Evolutionary conservation across 768 basidiomycete genomes (phyloP).

Genomic region (Hydnomerulius pinastri): DNA sequence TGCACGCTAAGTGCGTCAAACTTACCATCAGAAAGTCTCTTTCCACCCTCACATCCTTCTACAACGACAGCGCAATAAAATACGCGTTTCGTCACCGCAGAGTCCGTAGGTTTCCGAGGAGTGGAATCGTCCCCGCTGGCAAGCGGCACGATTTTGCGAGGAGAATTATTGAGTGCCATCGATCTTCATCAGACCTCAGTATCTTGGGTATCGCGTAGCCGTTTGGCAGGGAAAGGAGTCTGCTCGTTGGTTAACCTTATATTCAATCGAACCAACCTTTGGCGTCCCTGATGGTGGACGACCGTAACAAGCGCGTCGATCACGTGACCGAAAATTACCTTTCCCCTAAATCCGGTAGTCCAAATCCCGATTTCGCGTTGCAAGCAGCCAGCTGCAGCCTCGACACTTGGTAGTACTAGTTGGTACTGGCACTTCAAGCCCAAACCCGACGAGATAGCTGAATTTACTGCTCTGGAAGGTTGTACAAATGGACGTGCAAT

Average conservation of each 20-base stretch:
- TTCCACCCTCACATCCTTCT: conserved; percentile 75
- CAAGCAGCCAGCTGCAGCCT: not conserved
- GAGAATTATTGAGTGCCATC: conserved; percentile 71
- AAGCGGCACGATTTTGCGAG: conserved; percentile 73
- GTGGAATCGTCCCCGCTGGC: conserved; percentile 65
- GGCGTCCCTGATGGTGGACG: no score
- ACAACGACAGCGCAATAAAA: conserved; percentile 92
- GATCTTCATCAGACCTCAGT: conserved; percentile 19
- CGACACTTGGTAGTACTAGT: no score
- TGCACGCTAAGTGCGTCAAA: conserved; percentile 3
- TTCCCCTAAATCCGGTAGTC: no score
- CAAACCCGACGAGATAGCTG: no score
- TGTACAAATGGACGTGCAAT: not conserved
- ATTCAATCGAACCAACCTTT: conserved; percentile 5
- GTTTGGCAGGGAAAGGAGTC: not conserved
- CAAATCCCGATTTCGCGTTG: not conserved
- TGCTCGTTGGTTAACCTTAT: not conserved
- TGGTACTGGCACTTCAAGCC: no score
- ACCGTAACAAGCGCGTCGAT: conserved; percentile 19
- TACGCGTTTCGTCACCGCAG: conserved; percentile 68
- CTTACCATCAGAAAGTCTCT: conserved; percentile 66
- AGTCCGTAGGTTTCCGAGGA: conserved; percentile 40
- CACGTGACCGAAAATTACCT: conserved; percentile 32
- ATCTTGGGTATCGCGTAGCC: not conserved
- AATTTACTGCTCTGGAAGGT: no score